Base-by-base conservation (phyloP, 2,329 filamentous ascomycete species). In the Cephalotrichum gorgonifer region DNA sequence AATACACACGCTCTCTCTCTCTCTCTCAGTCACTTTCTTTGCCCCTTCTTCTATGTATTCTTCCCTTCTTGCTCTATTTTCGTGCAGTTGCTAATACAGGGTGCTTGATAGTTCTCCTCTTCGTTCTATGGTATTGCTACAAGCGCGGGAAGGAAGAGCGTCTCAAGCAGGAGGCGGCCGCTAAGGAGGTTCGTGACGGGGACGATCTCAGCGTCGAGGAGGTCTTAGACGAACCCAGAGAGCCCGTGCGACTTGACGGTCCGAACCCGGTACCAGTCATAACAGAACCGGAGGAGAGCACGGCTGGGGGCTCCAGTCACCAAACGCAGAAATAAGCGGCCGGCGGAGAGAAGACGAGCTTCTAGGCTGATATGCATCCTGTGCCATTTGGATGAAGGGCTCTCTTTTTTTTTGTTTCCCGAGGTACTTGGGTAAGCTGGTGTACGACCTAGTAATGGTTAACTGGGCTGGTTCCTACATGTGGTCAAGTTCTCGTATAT, bases 51-150 rank as follows among this genome's bases (percentile, higher is more conserved):
- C 17, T 14, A 11, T 33, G 12, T 11, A 33, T 11, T 33, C 14
- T 38, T n/a, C 33, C 33, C 17, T 20, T 22, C 17, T 20, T 11
- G 6, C 35, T 12, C n/a, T 22, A 17, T 39, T 39, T 6, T 33
- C 9, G n/a, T 6, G 12, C 17, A 22, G 14, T 22, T 23, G 39
- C 49, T 49, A 47, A 52, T 47, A 6, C 9, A 6, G 25, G 7
- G 22, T 17, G n/a, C n/a, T n/a, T n/a, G n/a, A 26, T 50, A 86
- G 87, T 97, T 49, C 75, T 97, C 15, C 77, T 98, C 50, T 93
- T 95, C 62, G 88, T 95, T 42, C 83, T 97, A 58, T 98, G 91
- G 90, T 98, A 97, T 69, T 97, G 90, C 69, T 85, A 97, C 68
- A 97, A 97, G 71, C 86, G 93, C 48, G 93, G 93, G 35, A 81